phyloP scores from a whole-genome alignment of 371 early-diverging fungal species.

The Amoeboaphelidium occidentale region DNA sequence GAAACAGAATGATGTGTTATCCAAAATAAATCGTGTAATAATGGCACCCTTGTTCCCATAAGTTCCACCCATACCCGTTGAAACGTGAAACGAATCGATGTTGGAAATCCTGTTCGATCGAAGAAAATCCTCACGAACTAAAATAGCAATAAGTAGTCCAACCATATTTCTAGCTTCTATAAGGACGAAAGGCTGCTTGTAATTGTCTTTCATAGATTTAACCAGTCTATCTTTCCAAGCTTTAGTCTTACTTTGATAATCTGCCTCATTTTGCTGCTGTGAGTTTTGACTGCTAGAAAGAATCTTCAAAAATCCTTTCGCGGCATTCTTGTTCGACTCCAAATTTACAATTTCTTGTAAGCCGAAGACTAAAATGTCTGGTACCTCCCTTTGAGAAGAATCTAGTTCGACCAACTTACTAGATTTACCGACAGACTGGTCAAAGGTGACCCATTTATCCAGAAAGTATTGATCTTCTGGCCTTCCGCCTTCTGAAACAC shows the following conservation, averaged over 20 bases:
- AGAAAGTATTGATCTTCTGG: not conserved
- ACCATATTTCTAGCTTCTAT: conserved; percentile 23
- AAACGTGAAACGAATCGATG: conserved; percentile 19
- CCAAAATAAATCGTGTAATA: conserved; percentile 38
- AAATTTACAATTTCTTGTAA: conserved; percentile 72
- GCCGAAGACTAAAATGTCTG: conserved; percentile 56
- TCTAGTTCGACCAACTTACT: conserved; percentile 11
- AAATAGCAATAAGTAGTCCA: conserved; percentile 48
- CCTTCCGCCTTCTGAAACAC: not conserved
- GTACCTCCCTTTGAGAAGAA: conserved; percentile 14
- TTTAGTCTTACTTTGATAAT: not conserved
- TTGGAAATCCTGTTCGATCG: not conserved
- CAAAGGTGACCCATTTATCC: not conserved
- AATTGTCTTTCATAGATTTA: conserved; percentile 14
- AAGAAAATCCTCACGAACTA: conserved; percentile 18
- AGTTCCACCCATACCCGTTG: conserved; percentile 58
- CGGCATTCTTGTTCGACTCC: conserved; percentile 41
- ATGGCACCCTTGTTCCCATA: conserved; percentile 83
- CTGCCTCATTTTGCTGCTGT: not conserved
- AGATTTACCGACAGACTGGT: conserved; percentile 6
- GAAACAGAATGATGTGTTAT: conserved; percentile 55
- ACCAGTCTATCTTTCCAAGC: conserved; percentile 12
- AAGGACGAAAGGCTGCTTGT: not conserved
- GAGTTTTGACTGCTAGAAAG: not conserved
- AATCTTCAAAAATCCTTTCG: conserved; percentile 6